These are phyloP conservation scores for Litsea cubeba DNA, from an alignment of 164 flowering plant species.

Conservation along the genomic window DNA sequence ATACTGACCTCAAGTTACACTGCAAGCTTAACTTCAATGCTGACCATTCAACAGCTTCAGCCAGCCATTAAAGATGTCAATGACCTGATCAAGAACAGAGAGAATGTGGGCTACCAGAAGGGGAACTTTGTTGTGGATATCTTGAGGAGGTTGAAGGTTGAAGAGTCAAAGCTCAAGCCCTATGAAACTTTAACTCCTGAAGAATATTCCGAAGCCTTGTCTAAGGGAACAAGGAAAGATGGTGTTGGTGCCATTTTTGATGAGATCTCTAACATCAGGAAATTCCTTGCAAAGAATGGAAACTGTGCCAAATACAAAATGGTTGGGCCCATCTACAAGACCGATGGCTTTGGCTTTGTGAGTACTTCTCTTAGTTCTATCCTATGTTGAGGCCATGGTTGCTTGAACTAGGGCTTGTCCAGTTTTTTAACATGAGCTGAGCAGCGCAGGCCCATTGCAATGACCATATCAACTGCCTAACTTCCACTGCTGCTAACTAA, in stretches of 20 bases:
- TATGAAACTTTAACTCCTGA: conserved; percentile 15
- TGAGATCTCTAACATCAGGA: conserved; percentile 23
- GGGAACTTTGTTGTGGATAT: conserved; percentile 30
- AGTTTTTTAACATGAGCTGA: background rate
- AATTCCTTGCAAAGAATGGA: conserved; percentile 11
- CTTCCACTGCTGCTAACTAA: too few relatives aligned
- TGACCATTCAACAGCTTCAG: conserved; percentile 39
- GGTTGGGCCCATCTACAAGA: conserved; percentile 18
- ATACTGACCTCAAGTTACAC: conserved; percentile 44
- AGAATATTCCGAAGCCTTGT: conserved; percentile 23
- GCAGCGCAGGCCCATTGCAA: background rate
- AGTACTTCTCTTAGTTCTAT: conserved; percentile 8
- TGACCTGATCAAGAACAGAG: conserved; percentile 23
- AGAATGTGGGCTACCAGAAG: conserved; percentile 36
- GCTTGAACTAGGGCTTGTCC: background rate
- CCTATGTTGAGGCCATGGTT: background rate
- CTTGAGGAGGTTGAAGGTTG: conserved; percentile 3
- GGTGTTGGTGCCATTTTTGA: conserved; percentile 26
- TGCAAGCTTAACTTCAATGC: conserved; percentile 49
- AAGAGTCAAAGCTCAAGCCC: conserved; percentile 13
- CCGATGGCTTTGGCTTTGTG: conserved; percentile 34
- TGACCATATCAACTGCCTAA: background rate
- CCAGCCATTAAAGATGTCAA: conserved; percentile 32
- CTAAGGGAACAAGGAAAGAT: conserved; percentile 20
- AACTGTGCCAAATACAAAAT: conserved; percentile 15